Evolutionary conservation across 257 asterid genomes (phyloP).

Genomic region (Plectranthus barbatus): DNA sequence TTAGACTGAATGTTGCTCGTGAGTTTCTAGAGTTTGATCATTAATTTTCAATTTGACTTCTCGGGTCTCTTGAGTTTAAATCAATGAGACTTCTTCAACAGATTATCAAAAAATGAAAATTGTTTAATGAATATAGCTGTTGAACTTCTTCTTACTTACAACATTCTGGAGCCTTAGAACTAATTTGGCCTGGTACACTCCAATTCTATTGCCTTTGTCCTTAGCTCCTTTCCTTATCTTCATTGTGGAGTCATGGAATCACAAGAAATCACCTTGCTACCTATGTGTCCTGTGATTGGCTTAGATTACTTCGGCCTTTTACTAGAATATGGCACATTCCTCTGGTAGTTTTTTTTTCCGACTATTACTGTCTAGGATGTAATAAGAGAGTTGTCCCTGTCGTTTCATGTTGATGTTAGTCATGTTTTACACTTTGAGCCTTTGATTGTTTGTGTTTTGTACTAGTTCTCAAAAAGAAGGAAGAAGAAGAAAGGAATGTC

Average conservation of each 20-base stretch:
- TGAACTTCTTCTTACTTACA: neutral
- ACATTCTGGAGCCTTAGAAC: neutral
- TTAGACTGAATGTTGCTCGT: conserved; percentile 80
- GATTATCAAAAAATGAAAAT: neutral
- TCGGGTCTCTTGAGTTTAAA: neutral
- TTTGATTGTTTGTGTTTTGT: conserved; percentile 6
- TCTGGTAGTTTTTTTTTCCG: too few species aligned
- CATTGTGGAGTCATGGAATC: neutral
- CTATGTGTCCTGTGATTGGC: neutral
- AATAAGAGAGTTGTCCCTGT: neutral
- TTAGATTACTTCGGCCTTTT: neutral
- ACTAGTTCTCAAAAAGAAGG: conserved; percentile 78
- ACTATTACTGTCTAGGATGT: neutral
- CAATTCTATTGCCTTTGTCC: neutral
- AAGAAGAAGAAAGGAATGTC: conserved; percentile 75
- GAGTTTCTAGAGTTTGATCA: conserved; percentile 24
- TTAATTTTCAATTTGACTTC: neutral
- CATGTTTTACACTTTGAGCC: neutral
- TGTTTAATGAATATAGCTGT: neutral
- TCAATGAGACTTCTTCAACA: neutral
- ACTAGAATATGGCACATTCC: neutral
- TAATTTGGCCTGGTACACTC: neutral
- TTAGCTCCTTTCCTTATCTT: neutral
- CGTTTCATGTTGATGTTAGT: neutral
- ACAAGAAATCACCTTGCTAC: neutral